These are phyloP conservation scores for Boletus bicolor DNA, from an alignment of 768 basidiomycete species.

Conservation along the genomic window DNA sequence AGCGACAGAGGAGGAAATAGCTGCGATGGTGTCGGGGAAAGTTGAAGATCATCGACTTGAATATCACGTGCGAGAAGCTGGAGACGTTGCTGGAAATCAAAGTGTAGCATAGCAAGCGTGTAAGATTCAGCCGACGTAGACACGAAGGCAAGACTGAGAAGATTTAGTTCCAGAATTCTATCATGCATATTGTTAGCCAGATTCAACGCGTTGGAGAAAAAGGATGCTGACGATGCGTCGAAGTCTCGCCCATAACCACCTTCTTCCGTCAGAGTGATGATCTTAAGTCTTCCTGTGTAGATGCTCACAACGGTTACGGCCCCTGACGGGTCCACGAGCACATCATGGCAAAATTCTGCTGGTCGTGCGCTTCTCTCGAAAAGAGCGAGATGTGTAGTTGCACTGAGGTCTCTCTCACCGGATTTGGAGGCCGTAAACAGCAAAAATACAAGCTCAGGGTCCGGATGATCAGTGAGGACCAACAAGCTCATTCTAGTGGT, in stretches of 20 bases:
- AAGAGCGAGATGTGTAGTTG: slow-evolving; percentile 48
- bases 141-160: slow-evolving; percentile 67
- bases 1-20: slow-evolving; percentile 53
- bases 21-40: slow-evolving; percentile 49
- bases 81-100: slow-evolving; percentile 59
- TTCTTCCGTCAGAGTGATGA: slow-evolving; percentile 50
- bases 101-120: slow-evolving; percentile 62
- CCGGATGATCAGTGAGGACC: slow-evolving; percentile 72
- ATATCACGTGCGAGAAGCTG: slow-evolving; percentile 63
- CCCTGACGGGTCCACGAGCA: slow-evolving; percentile 65
- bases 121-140: slow-evolving; percentile 39
- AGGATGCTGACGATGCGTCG: slow-evolving; percentile 56
- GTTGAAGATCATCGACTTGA: slow-evolving; percentile 37
- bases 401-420: slow-evolving; percentile 33
- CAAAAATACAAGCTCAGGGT: slow-evolving; percentile 68
- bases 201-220: background rate
- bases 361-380: slow-evolving; percentile 54
- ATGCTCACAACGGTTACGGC: slow-evolving; percentile 58
- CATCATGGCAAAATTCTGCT: slow-evolving; percentile 70
- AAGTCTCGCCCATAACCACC: slow-evolving; percentile 55
- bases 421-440: slow-evolving; percentile 41
- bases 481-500: slow-evolving; percentile 47
- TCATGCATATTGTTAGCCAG: slow-evolving; percentile 4
- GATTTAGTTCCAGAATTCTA: slow-evolving; percentile 64
- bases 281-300: slow-evolving; percentile 68